Percentiles rank a stretch among this genome's conserved stretches.
These are phyloP conservation scores for Xylariaceae sp. DNA, from an alignment of 2,329 filamentous ascomycete genomes.

Conservation along the genomic window DNA sequence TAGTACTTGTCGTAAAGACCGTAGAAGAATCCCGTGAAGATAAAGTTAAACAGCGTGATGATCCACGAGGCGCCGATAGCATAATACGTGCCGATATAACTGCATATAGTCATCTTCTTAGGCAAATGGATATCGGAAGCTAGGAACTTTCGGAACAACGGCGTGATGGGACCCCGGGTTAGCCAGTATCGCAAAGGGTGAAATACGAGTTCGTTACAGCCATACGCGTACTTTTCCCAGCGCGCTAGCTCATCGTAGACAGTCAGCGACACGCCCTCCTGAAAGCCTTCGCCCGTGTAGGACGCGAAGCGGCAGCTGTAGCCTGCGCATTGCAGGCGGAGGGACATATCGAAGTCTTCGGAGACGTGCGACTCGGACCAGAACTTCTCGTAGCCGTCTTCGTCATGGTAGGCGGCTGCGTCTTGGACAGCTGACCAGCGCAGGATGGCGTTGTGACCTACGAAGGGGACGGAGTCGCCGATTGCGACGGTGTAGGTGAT, in stretches of 20 bases:
- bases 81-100: constrained; percentile 76
- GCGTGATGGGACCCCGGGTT: constrained; percentile 69
- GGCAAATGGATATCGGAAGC: constrained; percentile 68
- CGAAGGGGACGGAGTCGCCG: constrained; percentile 71
- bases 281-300: constrained; percentile 71
- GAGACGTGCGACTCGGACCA: constrained; percentile 78
- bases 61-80: constrained; percentile 72
- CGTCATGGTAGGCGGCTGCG: constrained; percentile 59
- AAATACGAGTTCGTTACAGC: constrained; percentile 77
- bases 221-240: constrained; percentile 85
- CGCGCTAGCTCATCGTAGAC: constrained; percentile 79
- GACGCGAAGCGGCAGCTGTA: constrained; percentile 69
- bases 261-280: constrained; percentile 77
- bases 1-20: constrained; percentile 52
- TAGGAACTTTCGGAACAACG: constrained; percentile 69
- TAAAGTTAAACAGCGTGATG: constrained; percentile 68
- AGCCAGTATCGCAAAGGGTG: constrained; percentile 70
- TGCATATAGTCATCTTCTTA: constrained; percentile 69
- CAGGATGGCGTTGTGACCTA: constrained; percentile 73
- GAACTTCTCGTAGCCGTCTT: constrained; percentile 70
- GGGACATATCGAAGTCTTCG: constrained; percentile 77
- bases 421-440: constrained; percentile 72
- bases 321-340: constrained; percentile 65
- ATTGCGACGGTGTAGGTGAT: constrained; percentile 73
- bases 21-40: constrained; percentile 65